phyloP scores from a whole-genome alignment of 441 rosid species.

The Biscutella laevigata region DNA sequence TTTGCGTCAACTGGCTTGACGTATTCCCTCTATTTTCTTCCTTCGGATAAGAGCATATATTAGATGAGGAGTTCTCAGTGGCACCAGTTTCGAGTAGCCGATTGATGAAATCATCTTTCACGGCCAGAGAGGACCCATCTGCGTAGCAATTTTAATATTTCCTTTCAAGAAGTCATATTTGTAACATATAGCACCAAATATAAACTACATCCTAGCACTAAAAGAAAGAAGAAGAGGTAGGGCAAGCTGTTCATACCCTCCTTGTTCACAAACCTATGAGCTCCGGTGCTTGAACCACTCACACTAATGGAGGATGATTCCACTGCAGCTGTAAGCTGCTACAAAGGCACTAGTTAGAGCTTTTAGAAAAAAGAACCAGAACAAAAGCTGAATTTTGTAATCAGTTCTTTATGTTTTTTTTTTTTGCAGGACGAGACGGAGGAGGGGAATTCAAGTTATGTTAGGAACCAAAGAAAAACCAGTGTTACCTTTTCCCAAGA shows the following conservation, averaged over 20 bases:
- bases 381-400: background rate
- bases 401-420: background rate
- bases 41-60: slow-evolving; percentile 32
- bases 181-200: slow-evolving; percentile 12
- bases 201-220: slow-evolving; percentile 3
- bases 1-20: slow-evolving; percentile 36
- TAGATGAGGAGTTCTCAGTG: slow-evolving; percentile 64
- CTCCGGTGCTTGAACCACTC: slow-evolving; percentile 40
- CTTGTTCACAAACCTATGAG: slow-evolving; percentile 18
- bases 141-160: slow-evolving; percentile 25
- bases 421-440: background rate
- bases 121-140: slow-evolving; percentile 40
- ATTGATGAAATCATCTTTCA: slow-evolving; percentile 52
- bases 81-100: slow-evolving; percentile 76
- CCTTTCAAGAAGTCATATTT: slow-evolving; percentile 28
- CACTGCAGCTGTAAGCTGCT: slow-evolving; percentile 59
- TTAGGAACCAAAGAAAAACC: background rate
- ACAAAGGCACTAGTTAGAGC: slow-evolving; percentile 33
- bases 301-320: slow-evolving; percentile 46
- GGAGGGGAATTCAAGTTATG: background rate
- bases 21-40: slow-evolving; percentile 36
- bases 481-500: slow-evolving; percentile 69
- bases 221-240: slow-evolving; percentile 1
- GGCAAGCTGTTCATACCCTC: slow-evolving; percentile 45
- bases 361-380: background rate